These are phyloP conservation scores for Geotrichum siamense DNA, from an alignment of 1,139 yeast species.

Conservation along the genomic window DNA sequence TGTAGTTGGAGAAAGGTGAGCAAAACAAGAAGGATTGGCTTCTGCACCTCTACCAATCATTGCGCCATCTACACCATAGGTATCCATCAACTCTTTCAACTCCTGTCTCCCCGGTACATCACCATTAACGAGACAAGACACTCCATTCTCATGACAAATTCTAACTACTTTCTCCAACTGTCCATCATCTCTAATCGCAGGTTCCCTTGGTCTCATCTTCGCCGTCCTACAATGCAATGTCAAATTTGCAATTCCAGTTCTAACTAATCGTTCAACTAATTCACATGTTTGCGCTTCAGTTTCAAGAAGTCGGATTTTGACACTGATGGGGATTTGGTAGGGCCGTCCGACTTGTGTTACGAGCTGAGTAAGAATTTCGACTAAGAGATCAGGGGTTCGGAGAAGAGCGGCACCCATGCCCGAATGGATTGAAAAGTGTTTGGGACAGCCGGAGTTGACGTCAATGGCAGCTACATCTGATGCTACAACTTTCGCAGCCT, in stretches of 20 bases:
- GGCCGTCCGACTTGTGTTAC: conserved; percentile 79
- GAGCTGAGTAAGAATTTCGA: conserved; percentile 55
- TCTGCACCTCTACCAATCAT: conserved; percentile 96
- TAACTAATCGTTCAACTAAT: conserved; percentile 56
- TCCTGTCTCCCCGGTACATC: conserved; percentile 54
- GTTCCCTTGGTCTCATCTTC: conserved; percentile 81
- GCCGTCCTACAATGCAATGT: conserved; percentile 90
- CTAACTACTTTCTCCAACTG: conserved; percentile 50
- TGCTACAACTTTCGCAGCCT: conserved; percentile 76
- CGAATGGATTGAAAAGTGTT: conserved; percentile 55
- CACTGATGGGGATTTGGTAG: conserved; percentile 71
- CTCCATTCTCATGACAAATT: conserved; percentile 55
- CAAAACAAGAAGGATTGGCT: conserved; percentile 71
- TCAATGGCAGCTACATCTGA: conserved; percentile 88
- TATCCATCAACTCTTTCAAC: conserved; percentile 44
- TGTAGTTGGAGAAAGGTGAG: conserved; percentile 26
- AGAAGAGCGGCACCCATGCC: conserved; percentile 98
- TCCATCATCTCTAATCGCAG: conserved; percentile 54
- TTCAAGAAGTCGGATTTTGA: conserved; percentile 74
- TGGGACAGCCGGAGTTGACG: conserved; percentile 91
- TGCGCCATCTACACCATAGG: conserved; percentile 61
- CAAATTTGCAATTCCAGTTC: conserved; percentile 75
- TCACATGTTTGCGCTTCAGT: conserved; percentile 51
- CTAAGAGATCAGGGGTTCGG: conserved; percentile 69
- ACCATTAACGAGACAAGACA: conserved; percentile 77